Evolutionary conservation across 768 basidiomycete species (phyloP), one percentile per base, ranked within the genome.

Genomic region (Mycena olivaceomarginata): DNA sequence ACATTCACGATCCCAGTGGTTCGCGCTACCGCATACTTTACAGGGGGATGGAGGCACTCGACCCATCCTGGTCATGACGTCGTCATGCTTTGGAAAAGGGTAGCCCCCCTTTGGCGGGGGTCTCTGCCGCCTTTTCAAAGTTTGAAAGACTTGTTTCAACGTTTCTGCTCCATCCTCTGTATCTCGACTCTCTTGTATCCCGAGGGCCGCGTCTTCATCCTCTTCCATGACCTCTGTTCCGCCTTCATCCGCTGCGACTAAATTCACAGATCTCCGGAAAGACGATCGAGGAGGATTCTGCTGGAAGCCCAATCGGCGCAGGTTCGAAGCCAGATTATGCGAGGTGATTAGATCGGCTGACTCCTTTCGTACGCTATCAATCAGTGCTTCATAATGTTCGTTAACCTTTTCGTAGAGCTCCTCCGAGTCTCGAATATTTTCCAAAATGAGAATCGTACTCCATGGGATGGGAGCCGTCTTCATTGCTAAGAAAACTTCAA

Each of bases 1-100:
- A 70, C 57, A 70, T 25, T 59, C 57, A 13, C 69, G 6, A 25
- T 60, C 22, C 69, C 69, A 70, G 20, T 70, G 69, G 1, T 70
- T 59, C 8, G 16, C 43, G 39, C 69, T 70, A 5, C 69, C 57
- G 25, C 69, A 60, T 5, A 43, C 11, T 45, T 45, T 40, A 25
- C 69, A 70, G 0, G 69, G 69, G 0, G 40, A 41, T 1, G 69
- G 69, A 12, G 69, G 69, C 7, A 31, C n/a, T n/a, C 31, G n/a
- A 5, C 56, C 69, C 57, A 70, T n/a, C 25, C 59, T 60, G 1
- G 69, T 70, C 12, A 20, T 45, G 22, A 59, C 46, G 18, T 45
- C 4, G 43, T 70, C 69, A n/a, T 70, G 59, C 60, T 70, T 41
- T 4, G 69, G 39, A 20, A 59, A 70, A 25, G 69, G 69, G 6